Evolutionary conservation across 352 stramenopile species (phyloP).

Genomic region (Globisporangium middletonii): DNA sequence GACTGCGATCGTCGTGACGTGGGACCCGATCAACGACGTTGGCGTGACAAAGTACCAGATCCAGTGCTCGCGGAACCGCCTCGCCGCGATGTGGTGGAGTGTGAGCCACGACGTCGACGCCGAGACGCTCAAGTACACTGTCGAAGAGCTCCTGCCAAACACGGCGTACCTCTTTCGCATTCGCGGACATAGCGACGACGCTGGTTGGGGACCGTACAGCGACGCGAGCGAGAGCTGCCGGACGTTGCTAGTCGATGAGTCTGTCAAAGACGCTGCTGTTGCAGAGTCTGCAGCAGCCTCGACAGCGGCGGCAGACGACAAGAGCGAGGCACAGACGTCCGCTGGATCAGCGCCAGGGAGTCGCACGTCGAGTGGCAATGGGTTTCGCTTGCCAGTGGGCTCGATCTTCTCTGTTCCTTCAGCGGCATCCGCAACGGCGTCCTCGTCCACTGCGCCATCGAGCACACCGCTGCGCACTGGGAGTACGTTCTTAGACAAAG

Average conservation of each 20-base stretch:
- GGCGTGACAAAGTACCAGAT: conserved; percentile 69
- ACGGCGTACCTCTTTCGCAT: conserved; percentile 73
- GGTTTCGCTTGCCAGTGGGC: conserved; percentile 12
- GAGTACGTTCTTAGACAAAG: conserved; percentile 68
- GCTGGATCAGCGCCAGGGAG: conserved; percentile 3
- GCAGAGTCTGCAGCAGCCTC: not conserved
- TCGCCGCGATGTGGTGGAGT: conserved; percentile 77
- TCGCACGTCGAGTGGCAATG: conserved; percentile 14
- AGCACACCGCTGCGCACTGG: conserved; percentile 37
- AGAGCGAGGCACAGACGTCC: not conserved
- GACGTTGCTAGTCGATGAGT: conserved; percentile 19
- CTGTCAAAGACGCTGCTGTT: conserved; percentile 7
- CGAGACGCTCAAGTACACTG: conserved; percentile 45
- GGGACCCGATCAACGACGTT: conserved; percentile 58
- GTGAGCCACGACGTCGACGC: conserved; percentile 57
- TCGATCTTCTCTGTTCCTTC: conserved; percentile 5
- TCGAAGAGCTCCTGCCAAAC: conserved; percentile 52
- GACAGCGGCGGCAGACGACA: conserved; percentile 2
- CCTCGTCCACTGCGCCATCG: not conserved
- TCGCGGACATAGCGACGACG: conserved; percentile 42
- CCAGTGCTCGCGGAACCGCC: conserved; percentile 75
- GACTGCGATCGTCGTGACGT: conserved; percentile 65
- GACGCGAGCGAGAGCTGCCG: conserved; percentile 61
- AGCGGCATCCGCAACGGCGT: not conserved
- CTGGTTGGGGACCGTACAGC: conserved; percentile 70